These are phyloP conservation scores for Dactylonectria macrodidyma DNA, from an alignment of 2,329 filamentous ascomycete species.

Conservation along the genomic window DNA sequence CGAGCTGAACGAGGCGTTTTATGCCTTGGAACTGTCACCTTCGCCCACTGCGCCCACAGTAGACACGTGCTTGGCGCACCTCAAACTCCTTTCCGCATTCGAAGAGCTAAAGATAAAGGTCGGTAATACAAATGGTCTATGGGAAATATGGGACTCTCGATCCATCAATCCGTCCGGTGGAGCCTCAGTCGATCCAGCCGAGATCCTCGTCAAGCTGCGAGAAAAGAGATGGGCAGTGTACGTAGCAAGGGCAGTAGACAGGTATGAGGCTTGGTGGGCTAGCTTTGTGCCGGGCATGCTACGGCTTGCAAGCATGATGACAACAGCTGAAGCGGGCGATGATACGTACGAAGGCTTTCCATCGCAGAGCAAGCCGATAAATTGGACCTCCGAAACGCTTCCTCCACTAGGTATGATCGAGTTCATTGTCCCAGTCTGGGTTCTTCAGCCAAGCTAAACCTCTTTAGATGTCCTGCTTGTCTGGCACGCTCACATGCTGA, in stretches of 20 bases:
- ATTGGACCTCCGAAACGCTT: background rate
- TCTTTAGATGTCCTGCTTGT: conserved; percentile 76
- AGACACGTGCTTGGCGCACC: conserved; percentile 58
- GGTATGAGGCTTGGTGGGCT: conserved; percentile 73
- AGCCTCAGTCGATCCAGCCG: background rate
- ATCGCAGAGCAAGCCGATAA: background rate
- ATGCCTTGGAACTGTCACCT: background rate
- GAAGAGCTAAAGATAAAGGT: conserved; percentile 72
- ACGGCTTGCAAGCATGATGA: background rate
- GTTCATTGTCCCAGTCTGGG: background rate
- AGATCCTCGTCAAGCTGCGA: conserved; percentile 61
- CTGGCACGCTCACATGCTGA: conserved; percentile 80
- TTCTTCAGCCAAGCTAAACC: background rate
- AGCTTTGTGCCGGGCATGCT: conserved; percentile 4
- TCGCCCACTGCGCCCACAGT: background rate
- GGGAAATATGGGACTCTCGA: conserved; percentile 65
- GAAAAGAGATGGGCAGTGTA: conserved; percentile 79
- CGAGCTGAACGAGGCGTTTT: background rate
- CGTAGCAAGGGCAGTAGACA: conserved; percentile 71
- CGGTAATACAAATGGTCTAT: conserved; percentile 72
- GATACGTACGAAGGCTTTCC: background rate
- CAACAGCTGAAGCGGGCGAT: background rate
- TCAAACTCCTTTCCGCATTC: conserved; percentile 76
- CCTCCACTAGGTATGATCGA: background rate
- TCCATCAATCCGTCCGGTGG: conserved; percentile 33